Evolutionary conservation across 805 yeast species (phyloP), one percentile per base, ranked within the genome.

Genomic region (Komagataella ulmi): DNA sequence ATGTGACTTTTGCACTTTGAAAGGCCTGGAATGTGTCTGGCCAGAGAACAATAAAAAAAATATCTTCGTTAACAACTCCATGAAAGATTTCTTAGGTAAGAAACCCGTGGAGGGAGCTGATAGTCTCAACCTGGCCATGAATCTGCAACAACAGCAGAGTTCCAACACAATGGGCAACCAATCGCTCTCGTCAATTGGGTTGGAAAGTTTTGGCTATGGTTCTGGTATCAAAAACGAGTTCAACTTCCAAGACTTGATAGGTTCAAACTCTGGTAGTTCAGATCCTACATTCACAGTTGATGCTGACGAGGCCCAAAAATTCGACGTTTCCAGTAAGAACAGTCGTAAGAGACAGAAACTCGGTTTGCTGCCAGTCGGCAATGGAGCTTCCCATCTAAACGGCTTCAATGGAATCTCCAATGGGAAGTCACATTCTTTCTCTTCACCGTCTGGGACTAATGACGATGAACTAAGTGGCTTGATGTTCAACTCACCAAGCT

Each of bases 1-100:
- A 30, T 78, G 83, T 60, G 63, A 67, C 7, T 71, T 70, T 48
- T 77, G 82, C 56, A 49, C 59, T 8, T 54, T 62, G 6, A 71
- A 72, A 54, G 57, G 61, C 46, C 51, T 70, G 58, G 71, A 58
- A 51, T 67, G 71, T 55, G 60, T 65, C 30, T 67, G 71, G 71
- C 71, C 69, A 1, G 65, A 62, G 51, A 60, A 61, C 46, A 65
- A 59, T 30, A 61, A 60, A 51, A 58, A 59, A 51, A 56, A 57
- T 53, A 52, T 55, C 18, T 56, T 62, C 57, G 61, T 61, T 18
- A 61, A 62, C 54, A 63, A 62, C 50, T 62, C 64, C 4, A 56
- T 55, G 51, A 57, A 51, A 43, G 65, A 63, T 54, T 61, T 57
- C 49, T 56, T 61, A 45, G 51, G 24, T 6, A 47, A 44, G 36